Evolutionary conservation across 208 protist genomes (phyloP), one percentile per base, ranked within the genome.

Genomic region (Acanthamoeba triangularis): DNA sequence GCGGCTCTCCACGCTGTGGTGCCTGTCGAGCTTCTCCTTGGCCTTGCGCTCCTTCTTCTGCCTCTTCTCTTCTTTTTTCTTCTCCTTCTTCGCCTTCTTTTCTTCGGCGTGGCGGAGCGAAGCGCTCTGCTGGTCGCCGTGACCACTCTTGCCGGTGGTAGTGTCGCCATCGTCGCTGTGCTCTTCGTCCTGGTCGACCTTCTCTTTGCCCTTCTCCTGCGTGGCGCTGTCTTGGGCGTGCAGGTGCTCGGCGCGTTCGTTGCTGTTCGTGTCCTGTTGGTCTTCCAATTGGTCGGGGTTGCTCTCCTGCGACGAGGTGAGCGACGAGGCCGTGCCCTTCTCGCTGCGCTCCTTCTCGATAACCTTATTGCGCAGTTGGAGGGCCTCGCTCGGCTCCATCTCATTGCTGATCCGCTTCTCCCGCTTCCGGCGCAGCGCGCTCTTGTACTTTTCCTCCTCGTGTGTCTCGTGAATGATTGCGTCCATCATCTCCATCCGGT

Each of bases 401-500:
- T 41, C 44, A 0, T 3, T 7, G 33, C 30, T 49, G 25, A 82
- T 20, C 25, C 37, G 33, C 35, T 49, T 41, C 74, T 54, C 7
- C 8, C 74, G 33, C 0, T 10, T 10, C 2, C 25, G 33, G 4
- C 16, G 33, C 35, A 82, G 74, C 8, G 33, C 30, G 23, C 8
- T 30, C 74, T 82, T 82, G 33, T 82, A 8, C 41, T 82, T 28
- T 4, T 52, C 74, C 37, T 82, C 74, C 74, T 82, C 74, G 33
- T 52, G 74, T 0, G 74, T 49, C 41, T 82, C 28, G 44, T 82
- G 74, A 18, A 52, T 52, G 74, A 82, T 52, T 2, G 74, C 33
- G 74, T 52, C 44, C 35, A 88, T 56, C 49, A 88, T 63, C n/a
- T 88, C 80, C 80, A 88, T 88, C 11, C 80, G 80, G 33, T 88